A percentile compares a stretch with the other conserved stretches of the same genome.
Evolutionary conservation across 495 filamentous ascomycete species (phyloP).

Genomic region (Rhizodiscina lignyota): DNA sequence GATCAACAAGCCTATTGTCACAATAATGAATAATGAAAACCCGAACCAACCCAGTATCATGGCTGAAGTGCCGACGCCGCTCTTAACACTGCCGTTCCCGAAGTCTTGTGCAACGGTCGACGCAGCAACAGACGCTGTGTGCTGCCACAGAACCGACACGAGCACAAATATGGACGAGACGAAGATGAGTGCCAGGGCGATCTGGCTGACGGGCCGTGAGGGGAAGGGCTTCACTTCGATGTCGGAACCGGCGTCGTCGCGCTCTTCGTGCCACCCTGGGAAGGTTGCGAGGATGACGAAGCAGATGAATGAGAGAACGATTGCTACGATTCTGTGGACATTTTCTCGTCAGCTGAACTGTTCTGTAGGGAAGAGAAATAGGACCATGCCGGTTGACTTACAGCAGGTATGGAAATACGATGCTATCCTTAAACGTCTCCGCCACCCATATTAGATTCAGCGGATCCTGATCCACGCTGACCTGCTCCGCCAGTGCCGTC

Average conservation of each 20-base stretch:
- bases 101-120: constrained; percentile 85
- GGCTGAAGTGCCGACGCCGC: constrained; percentile 75
- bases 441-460: constrained; percentile 70
- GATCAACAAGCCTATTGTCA: constrained; percentile 83
- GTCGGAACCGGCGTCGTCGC: constrained; percentile 44
- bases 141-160: constrained; percentile 58
- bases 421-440: constrained; percentile 62
- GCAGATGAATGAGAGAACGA: constrained; percentile 63
- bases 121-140: constrained; percentile 87
- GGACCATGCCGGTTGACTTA: constrained; percentile 19
- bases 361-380: not conserved
- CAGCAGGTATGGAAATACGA: constrained; percentile 68
- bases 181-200: constrained; percentile 64
- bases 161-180: constrained; percentile 64
- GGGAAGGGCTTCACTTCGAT: constrained; percentile 69
- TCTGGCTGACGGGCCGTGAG: constrained; percentile 52
- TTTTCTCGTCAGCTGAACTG: not conserved
- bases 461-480: constrained; percentile 56
- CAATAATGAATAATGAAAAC: constrained; percentile 78
- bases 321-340: constrained; percentile 50
- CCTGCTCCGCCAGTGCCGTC: constrained; percentile 50
- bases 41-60: constrained; percentile 98
- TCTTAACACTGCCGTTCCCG: constrained; percentile 81
- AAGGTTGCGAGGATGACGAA: constrained; percentile 64
- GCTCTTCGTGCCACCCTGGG: constrained; percentile 66